Percentiles rank a stretch among this genome's conserved stretches.
Evolutionary conservation across 805 yeast genomes (phyloP).

Genomic region (Cyberlindnera suaveolens): DNA sequence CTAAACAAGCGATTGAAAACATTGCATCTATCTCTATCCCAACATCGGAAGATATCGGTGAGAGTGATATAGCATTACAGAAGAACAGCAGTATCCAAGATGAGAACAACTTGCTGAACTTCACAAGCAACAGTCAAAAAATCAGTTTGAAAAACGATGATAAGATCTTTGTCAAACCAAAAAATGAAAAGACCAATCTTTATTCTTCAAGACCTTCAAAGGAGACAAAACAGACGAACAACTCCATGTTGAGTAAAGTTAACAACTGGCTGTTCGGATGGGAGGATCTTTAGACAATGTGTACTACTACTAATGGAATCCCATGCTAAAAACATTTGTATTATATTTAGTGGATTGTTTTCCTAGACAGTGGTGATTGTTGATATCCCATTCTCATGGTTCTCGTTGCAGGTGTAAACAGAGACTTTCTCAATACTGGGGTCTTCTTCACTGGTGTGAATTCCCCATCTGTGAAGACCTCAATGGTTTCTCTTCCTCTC

Average conservation of each 20-base stretch:
- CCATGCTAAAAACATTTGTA: neutral
- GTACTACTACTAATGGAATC: neutral
- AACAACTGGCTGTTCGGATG: conserved; percentile 50
- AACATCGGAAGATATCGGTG: conserved; percentile 44
- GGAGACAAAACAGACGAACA: neutral
- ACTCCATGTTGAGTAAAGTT: conserved; percentile 26
- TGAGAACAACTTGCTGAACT: conserved; percentile 11
- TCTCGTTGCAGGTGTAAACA: conserved; percentile 1
- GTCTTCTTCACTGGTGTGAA: conserved; percentile 25
- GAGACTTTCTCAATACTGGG: conserved; percentile 7
- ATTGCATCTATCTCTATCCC: conserved; percentile 39
- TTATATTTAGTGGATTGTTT: neutral
- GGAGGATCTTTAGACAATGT: conserved; percentile 34
- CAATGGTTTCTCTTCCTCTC: conserved; percentile 25
- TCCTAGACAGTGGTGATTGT: conserved; percentile 21
- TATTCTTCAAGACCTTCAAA: conserved; percentile 13
- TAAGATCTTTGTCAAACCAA: conserved; percentile 29
- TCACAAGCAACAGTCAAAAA: conserved; percentile 15
- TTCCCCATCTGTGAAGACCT: conserved; percentile 25
- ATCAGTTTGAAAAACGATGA: conserved; percentile 38
- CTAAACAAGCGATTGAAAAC: conserved; percentile 54
- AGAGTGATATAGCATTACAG: conserved; percentile 17
- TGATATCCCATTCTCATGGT: conserved; percentile 5
- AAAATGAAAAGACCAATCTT: conserved; percentile 11
- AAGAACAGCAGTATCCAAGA: conserved; percentile 4